phyloP scores from a whole-genome alignment of 2,329 filamentous ascomycete genomes.

The Aureobasidium melanogenum region DNA sequence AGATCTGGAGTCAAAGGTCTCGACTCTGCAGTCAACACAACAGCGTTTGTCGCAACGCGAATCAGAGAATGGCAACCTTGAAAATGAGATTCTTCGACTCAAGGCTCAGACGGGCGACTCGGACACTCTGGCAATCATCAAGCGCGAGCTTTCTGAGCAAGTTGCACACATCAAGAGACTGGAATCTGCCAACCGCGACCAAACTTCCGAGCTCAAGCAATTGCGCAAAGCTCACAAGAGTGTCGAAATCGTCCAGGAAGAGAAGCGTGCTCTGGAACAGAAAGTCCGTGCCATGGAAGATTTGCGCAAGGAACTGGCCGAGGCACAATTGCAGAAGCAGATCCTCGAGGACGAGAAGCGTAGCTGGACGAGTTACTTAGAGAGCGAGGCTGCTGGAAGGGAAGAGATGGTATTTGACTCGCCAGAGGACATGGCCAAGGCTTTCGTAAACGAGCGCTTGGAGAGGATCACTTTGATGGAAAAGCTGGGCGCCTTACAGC shows the following conservation, averaged over 20 bases:
- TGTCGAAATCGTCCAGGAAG: constrained; percentile 90
- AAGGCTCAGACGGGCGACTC: constrained; percentile 82
- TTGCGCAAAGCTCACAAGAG: constrained; percentile 73
- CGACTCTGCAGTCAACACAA: constrained; percentile 52
- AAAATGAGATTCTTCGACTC: constrained; percentile 72
- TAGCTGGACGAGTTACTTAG: constrained; percentile 79
- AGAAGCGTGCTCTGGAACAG: constrained; percentile 75
- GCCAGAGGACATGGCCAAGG: constrained; percentile 77
- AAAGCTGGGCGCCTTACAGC: constrained; percentile 66
- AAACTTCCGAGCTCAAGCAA: constrained; percentile 69
- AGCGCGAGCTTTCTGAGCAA: constrained; percentile 81
- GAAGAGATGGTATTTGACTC: constrained; percentile 70
- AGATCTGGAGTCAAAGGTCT: constrained; percentile 49
- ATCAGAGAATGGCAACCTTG: constrained; percentile 60
- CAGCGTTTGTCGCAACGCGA: constrained; percentile 61
- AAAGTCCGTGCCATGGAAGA: constrained; percentile 66
- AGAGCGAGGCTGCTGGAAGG: constrained; percentile 54
- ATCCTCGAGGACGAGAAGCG: constrained; percentile 79
- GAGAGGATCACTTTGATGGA: constrained; percentile 74
- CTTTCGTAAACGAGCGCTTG: constrained; percentile 72
- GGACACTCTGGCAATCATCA: constrained; percentile 77
- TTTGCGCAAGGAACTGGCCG: constrained; percentile 66
- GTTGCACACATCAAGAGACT: constrained; percentile 82
- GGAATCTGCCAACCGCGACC: constrained; percentile 72
- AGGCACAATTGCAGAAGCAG: constrained; percentile 73